Evolutionary conservation across 2,329 filamentous ascomycete species (phyloP).

Genomic region (Alternaria gaisen): DNA sequence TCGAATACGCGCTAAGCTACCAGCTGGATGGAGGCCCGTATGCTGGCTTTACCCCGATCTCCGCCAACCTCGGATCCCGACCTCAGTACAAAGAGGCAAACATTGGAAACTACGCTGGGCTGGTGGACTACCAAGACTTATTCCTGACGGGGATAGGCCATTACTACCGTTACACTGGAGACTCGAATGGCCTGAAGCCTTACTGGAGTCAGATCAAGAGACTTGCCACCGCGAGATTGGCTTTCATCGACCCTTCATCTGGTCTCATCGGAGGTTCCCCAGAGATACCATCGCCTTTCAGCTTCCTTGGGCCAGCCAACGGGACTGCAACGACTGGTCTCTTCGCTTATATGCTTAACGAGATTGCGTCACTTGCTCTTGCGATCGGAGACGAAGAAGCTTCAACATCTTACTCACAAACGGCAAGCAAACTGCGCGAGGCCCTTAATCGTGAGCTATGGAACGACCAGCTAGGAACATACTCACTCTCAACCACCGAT

Average conservation of each 20-base stretch:
- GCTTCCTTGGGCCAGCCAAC: too few species aligned
- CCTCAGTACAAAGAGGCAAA: constrained; percentile 5
- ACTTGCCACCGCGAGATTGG: too few species aligned
- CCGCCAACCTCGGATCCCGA: background rate
- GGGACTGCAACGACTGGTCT: too few species aligned
- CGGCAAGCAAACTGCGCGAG: background rate
- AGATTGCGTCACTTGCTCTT: background rate
- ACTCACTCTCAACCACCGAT: too few species aligned
- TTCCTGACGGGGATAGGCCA: background rate
- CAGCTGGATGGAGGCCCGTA: background rate
- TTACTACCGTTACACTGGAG: too few species aligned
- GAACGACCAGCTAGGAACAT: constrained; percentile 34
- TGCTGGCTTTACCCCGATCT: constrained; percentile 4
- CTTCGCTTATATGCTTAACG: too few species aligned
- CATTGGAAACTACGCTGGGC: background rate
- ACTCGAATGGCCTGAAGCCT: too few species aligned
- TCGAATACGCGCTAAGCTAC: constrained; percentile 21
- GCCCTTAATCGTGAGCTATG: constrained; percentile 37
- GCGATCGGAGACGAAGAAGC: background rate
- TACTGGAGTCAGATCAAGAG: too few species aligned
- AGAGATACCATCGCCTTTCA: too few species aligned
- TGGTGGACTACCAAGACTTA: constrained; percentile 11
- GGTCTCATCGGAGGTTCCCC: too few species aligned
- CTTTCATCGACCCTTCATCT: too few species aligned
- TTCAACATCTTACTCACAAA: background rate